Evolutionary conservation across 768 basidiomycete species (phyloP).

Genomic region (Phylloporus rhodoxanthus): DNA sequence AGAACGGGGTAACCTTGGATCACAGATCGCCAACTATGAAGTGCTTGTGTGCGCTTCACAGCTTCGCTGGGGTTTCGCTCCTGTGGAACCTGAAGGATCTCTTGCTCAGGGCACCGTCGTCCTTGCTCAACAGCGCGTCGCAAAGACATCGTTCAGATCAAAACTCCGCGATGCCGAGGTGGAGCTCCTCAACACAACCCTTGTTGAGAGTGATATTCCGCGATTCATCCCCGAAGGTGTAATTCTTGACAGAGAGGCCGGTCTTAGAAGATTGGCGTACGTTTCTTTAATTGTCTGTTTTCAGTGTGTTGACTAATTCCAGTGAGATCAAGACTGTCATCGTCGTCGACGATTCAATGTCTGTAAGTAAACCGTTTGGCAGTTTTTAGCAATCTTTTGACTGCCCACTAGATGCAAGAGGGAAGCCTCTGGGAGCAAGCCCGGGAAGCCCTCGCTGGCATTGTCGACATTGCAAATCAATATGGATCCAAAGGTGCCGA

Average conservation of each 20-base stretch:
- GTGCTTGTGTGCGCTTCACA: slow-evolving; percentile 34
- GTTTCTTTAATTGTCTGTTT: slow-evolving; percentile 5
- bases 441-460: slow-evolving; percentile 37
- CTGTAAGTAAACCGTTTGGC: slow-evolving; percentile 17
- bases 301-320: neutral
- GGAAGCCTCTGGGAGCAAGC: slow-evolving; percentile 36
- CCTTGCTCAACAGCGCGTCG: slow-evolving; percentile 21
- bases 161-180: slow-evolving; percentile 5
- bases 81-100: slow-evolving; percentile 3
- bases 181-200: slow-evolving; percentile 23
- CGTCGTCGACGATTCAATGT: slow-evolving; percentile 37
- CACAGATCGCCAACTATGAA: slow-evolving; percentile 29
- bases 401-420: slow-evolving; percentile 33
- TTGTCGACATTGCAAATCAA: slow-evolving; percentile 33
- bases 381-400: neutral
- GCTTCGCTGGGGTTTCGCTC: slow-evolving; percentile 28
- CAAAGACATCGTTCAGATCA: neutral
- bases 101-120: slow-evolving; percentile 28
- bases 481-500: slow-evolving; percentile 38
- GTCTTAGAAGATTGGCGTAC: slow-evolving; percentile 23
- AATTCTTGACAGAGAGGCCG: slow-evolving; percentile 16
- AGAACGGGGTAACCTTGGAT: neutral
- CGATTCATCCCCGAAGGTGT: slow-evolving; percentile 18
- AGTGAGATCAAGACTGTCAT: slow-evolving; percentile 39
- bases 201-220: slow-evolving; percentile 25